A percentile compares a stretch with the other conserved stretches of the same genome.
Evolutionary conservation across 768 basidiomycete genomes (phyloP).

Genomic region (Daedaleopsis nitida): DNA sequence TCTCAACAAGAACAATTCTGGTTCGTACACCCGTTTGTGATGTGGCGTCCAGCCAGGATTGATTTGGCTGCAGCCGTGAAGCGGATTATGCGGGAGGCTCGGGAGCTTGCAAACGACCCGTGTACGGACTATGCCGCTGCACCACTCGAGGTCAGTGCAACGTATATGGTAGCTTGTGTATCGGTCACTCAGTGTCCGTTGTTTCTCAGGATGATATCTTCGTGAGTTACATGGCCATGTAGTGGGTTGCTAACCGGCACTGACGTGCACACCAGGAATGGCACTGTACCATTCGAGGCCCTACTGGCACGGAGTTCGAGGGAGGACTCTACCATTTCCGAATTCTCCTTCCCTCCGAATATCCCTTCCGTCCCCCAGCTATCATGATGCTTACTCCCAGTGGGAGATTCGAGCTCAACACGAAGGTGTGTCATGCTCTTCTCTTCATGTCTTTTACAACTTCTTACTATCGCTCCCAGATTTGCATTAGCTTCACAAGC

Average conservation of each 20-base stretch:
- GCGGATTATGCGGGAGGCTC: constrained; percentile 95
- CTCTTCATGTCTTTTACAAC: not conserved
- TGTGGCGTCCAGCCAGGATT: not conserved
- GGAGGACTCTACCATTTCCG: constrained; percentile 97
- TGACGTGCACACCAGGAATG: constrained; percentile 59
- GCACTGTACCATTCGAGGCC: constrained; percentile 96
- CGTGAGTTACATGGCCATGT: constrained; percentile 46
- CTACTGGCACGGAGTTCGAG: constrained; percentile 86
- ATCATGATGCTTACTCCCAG: constrained; percentile 96
- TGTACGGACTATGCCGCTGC: constrained; percentile 85
- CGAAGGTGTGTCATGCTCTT: constrained; percentile 63
- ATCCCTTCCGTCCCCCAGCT: constrained; percentile 95
- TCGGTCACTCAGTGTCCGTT: not conserved
- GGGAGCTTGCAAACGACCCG: constrained; percentile 83
- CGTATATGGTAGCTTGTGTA: not conserved
- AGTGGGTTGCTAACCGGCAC: not conserved
- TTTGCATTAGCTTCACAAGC: constrained; percentile 91
- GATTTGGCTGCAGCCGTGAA: constrained; percentile 71
- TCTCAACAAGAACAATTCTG: constrained; percentile 92
- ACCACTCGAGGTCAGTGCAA: constrained; percentile 64
- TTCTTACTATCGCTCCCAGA: constrained; percentile 44
- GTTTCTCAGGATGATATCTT: constrained; percentile 79
- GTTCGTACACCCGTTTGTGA: constrained; percentile 39
- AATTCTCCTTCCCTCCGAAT: constrained; percentile 87
- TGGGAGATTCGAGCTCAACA: constrained; percentile 95